Evolutionary conservation across 2,329 filamentous ascomycete species (phyloP).

Genomic region (Beauveria bassiana): DNA sequence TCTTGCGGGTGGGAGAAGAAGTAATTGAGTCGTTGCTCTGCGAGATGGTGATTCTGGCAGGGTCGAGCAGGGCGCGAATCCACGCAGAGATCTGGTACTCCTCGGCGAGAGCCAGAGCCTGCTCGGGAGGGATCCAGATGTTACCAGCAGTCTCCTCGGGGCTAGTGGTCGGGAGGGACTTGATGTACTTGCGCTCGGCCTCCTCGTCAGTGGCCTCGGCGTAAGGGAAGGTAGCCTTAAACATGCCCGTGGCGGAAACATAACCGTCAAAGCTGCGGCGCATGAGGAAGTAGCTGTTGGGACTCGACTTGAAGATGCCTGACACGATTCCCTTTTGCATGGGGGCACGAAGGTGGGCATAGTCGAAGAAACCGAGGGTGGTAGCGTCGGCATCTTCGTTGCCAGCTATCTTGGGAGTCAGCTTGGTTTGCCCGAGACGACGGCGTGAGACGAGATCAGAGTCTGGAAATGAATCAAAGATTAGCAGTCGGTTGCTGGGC

Average conservation of each 20-base stretch:
- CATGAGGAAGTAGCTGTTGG: constrained; percentile 96
- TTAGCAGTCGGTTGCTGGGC: neutral
- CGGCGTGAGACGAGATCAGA: constrained; percentile 72
- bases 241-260: constrained; percentile 84
- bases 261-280: constrained; percentile 78
- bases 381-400: constrained; percentile 66
- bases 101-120: constrained; percentile 73
- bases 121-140: constrained; percentile 82
- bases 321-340: constrained; percentile 86
- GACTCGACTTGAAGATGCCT: constrained; percentile 84
- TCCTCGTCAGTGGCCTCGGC: constrained; percentile 66
- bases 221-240: constrained; percentile 82
- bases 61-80: constrained; percentile 88
- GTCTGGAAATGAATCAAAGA: constrained; percentile 38
- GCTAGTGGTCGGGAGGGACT: constrained; percentile 72
- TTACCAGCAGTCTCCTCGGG: constrained; percentile 92
- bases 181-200: constrained; percentile 74
- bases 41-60: constrained; percentile 60
- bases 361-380: constrained; percentile 81
- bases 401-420: constrained; percentile 73
- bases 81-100: constrained; percentile 82
- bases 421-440: constrained; percentile 85
- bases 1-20: constrained; percentile 62
- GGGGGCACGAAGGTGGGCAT: constrained; percentile 88
- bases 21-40: constrained; percentile 25